phyloP scores from a whole-genome alignment of 2,329 filamentous ascomycete genomes.

The Penicillium sp. region DNA sequence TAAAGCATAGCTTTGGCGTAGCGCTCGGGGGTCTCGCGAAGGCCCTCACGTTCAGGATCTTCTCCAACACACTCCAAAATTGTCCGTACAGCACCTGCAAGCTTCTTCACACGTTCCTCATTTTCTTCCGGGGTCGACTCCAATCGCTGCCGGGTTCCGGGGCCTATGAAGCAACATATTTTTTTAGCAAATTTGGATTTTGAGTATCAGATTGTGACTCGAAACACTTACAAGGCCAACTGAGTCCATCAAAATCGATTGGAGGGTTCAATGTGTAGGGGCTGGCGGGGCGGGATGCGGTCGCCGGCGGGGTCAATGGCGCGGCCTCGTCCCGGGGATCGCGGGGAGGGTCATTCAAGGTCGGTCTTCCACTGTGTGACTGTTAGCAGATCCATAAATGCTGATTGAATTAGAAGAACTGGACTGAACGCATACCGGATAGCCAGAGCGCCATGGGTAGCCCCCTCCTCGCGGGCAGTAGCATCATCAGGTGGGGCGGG shows the following conservation, averaged over 20 bases:
- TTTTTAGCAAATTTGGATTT: background rate
- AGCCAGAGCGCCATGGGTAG: conserved; percentile 17
- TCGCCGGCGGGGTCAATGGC: conserved; percentile 53
- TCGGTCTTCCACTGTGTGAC: conserved; percentile 22
- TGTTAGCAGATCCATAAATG: conserved; percentile 3
- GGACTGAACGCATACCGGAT: conserved; percentile 25
- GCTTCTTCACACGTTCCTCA: conserved; percentile 58
- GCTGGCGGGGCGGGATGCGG: conserved; percentile 51
- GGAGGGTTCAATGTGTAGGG: conserved; percentile 52
- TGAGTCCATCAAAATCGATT: conserved; percentile 54
- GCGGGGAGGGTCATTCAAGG: conserved; percentile 52
- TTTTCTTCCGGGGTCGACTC: conserved; percentile 61
- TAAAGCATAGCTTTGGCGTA: conserved; percentile 96
- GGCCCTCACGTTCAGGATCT: conserved; percentile 64
- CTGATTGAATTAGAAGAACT: background rate
- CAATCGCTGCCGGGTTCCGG: conserved; percentile 52
- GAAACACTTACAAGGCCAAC: conserved; percentile 51
- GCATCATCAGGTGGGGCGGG: conserved; percentile 17
- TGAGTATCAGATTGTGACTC: background rate
- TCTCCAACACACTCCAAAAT: conserved; percentile 68
- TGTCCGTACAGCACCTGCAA: conserved; percentile 63
- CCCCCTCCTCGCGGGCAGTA: conserved; percentile 10
- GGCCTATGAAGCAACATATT: conserved; percentile 29
- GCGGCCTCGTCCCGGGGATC: conserved; percentile 55
- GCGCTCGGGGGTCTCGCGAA: conserved; percentile 71